These are phyloP conservation scores for Flueggea neowawraea DNA, from an alignment of 441 rosid species.

Conservation along the genomic window DNA sequence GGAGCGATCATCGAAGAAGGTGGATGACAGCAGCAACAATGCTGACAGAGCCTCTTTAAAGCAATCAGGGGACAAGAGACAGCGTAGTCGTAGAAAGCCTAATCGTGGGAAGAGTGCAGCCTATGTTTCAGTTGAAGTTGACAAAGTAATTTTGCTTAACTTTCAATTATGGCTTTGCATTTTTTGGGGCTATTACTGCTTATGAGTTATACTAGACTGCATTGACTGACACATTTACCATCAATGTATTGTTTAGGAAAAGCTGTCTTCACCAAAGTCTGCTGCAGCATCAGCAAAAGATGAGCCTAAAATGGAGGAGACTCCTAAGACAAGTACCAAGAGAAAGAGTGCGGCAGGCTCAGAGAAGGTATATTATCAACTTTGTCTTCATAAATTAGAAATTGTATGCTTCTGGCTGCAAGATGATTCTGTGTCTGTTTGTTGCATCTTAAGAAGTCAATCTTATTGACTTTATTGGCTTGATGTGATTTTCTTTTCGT, in stretches of 20 bases:
- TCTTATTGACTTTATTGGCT: no score
- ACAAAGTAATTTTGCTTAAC: constrained; percentile 34
- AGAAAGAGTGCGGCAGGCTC: constrained; percentile 51
- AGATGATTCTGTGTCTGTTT: background rate
- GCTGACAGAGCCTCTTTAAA: constrained; percentile 47
- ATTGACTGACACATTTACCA: constrained; percentile 1
- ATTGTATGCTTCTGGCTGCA: background rate
- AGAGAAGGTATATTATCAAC: constrained; percentile 45
- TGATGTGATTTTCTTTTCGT: no score
- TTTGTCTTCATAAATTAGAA: background rate
- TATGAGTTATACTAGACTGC: background rate
- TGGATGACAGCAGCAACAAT: constrained; percentile 31
- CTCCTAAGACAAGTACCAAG: constrained; percentile 56
- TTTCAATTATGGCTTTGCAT: constrained; percentile 3
- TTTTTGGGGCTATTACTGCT: background rate
- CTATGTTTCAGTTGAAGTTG: constrained; percentile 48
- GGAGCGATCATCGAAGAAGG: constrained; percentile 57
- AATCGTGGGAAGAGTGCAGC: constrained; percentile 36
- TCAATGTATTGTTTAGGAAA: constrained; percentile 39
- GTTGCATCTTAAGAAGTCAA: background rate
- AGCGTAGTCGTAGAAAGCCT: constrained; percentile 46
- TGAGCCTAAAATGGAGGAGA: constrained; percentile 47
- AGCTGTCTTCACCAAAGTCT: constrained; percentile 54
- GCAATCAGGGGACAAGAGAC: constrained; percentile 53
- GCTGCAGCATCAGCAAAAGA: constrained; percentile 43